A percentile compares a stretch with the other conserved stretches of the same genome.
These are phyloP conservation scores for Zalaria obscura DNA, from an alignment of 2,329 filamentous ascomycete species.

Conservation along the genomic window DNA sequence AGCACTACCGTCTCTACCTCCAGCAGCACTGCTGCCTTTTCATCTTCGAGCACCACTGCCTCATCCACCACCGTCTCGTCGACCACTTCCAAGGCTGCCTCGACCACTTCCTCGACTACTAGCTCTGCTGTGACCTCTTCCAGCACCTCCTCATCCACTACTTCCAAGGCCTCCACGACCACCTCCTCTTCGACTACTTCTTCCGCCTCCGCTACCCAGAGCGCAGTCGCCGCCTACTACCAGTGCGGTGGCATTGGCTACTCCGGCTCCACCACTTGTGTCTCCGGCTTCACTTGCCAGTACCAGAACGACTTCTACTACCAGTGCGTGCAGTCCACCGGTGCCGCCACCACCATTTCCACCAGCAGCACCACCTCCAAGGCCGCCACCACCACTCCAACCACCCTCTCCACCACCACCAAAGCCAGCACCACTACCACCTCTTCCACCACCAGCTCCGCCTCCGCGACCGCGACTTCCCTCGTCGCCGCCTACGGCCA, in stretches of 20 bases:
- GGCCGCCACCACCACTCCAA: neutral
- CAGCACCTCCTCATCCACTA: neutral
- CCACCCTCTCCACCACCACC: neutral
- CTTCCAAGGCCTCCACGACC: neutral
- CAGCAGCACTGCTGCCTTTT: too few relatives aligned
- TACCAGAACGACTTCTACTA: conserved; percentile 21
- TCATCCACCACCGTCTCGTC: neutral
- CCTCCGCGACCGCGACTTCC: conserved; percentile 1
- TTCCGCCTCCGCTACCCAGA: conserved; percentile 6
- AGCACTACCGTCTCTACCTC: neutral
- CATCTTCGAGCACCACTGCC: neutral
- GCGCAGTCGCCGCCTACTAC: conserved; percentile 10
- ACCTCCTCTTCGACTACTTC: conserved; percentile 18
- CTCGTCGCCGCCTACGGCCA: conserved; percentile 22
- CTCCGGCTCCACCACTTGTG: conserved; percentile 19
- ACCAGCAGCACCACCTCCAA: neutral
- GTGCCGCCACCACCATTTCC: too few relatives aligned
- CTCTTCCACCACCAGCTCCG: neutral
- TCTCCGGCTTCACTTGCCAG: conserved; percentile 18
- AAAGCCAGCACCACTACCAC: neutral
- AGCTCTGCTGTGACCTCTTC: conserved; percentile 1
- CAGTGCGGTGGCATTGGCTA: conserved; percentile 22
- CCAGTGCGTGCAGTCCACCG: conserved; percentile 13
- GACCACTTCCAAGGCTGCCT: neutral
- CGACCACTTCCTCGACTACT: neutral